phyloP scores from a whole-genome alignment of 2,329 filamentous ascomycete species.

The Dendryphion nanum region DNA sequence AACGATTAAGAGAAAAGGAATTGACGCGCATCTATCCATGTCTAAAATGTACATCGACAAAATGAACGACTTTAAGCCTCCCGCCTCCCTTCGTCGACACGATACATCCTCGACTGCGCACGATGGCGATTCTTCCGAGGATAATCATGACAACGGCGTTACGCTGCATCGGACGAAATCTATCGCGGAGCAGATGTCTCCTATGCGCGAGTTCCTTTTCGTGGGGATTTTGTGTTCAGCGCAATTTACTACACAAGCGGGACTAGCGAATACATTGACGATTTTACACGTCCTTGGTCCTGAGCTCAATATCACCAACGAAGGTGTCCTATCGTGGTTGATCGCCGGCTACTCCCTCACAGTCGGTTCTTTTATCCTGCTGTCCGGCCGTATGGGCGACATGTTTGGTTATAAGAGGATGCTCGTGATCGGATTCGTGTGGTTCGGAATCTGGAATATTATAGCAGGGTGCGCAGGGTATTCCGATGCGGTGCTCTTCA shows the following conservation, averaged over 20 bases:
- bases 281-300: constrained; percentile 47
- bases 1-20: too few species aligned
- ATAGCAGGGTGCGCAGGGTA: constrained; percentile 41
- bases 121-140: too few species aligned
- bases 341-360: constrained; percentile 45
- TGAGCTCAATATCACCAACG: constrained; percentile 40
- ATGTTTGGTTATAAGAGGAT: constrained; percentile 45
- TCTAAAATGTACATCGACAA: too few species aligned
- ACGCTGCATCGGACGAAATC: too few species aligned
- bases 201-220: constrained; percentile 21
- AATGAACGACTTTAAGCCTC: too few species aligned
- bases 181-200: too few species aligned
- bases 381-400: constrained; percentile 46
- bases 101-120: too few species aligned
- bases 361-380: constrained; percentile 47
- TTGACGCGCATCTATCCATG: too few species aligned
- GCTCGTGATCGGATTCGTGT: constrained; percentile 41
- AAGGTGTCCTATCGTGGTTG: constrained; percentile 46
- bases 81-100: too few species aligned
- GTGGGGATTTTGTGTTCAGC: constrained; percentile 26
- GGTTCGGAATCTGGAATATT: constrained; percentile 41
- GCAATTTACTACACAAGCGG: constrained; percentile 30
- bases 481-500: constrained; percentile 27
- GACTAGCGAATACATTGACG: constrained; percentile 33
- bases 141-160: too few species aligned